These are phyloP conservation scores for Backusella circina DNA, from an alignment of 192 early-diverging fungal genomes.

Conservation along the genomic window DNA sequence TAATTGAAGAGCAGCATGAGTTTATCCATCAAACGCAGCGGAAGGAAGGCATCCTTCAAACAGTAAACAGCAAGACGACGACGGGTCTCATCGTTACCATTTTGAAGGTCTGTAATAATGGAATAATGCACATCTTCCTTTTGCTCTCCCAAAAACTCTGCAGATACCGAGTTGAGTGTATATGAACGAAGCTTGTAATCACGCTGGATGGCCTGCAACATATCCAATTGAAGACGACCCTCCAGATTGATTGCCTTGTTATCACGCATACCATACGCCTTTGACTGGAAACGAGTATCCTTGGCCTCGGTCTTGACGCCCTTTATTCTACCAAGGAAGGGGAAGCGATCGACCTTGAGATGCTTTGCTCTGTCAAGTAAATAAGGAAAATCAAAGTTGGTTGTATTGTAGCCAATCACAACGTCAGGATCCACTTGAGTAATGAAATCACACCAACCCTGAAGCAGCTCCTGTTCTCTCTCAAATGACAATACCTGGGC, in stretches of 20 bases:
- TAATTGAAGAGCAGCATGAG: conserved; percentile 97
- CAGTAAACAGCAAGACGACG: conserved; percentile 95
- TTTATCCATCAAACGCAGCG: conserved; percentile 92
- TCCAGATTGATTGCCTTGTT: conserved; percentile 86
- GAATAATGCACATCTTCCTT: conserved; percentile 99
- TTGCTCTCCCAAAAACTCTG: conserved; percentile 95
- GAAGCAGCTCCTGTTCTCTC: conserved; percentile 74
- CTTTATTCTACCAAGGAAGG: conserved; percentile 77
- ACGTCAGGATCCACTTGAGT: conserved; percentile 86
- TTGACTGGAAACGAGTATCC: conserved; percentile 85
- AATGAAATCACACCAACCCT: conserved; percentile 86
- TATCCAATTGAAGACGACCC: conserved; percentile 90
- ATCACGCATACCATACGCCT: conserved; percentile 91
- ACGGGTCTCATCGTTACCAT: conserved; percentile 91
- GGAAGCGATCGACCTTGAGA: conserved; percentile 72
- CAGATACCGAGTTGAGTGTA: conserved; percentile 93
- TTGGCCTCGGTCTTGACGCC: conserved; percentile 62
- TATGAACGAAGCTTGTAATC: conserved; percentile 96
- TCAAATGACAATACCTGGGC: conserved; percentile 81
- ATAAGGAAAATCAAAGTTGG: conserved; percentile 97
- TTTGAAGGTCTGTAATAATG: conserved; percentile 96
- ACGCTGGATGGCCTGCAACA: conserved; percentile 91
- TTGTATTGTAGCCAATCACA: conserved; percentile 94
- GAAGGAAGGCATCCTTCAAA: conserved; percentile 95
- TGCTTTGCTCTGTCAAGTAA: conserved; percentile 84